phyloP scores from a whole-genome alignment of 129 eudicot genomes.

The Flaveria trinervia region DNA sequence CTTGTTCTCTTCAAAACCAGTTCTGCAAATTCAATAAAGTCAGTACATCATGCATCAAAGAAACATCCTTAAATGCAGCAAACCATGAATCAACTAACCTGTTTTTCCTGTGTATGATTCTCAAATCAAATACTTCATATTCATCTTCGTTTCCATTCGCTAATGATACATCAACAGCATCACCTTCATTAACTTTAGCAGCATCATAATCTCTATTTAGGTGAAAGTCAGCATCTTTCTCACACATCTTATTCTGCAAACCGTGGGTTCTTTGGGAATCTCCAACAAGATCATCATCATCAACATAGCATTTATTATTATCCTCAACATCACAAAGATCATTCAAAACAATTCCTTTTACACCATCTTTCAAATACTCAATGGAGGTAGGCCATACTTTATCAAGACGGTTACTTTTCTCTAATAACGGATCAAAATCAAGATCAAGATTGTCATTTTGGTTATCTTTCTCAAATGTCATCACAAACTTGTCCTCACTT shows the following conservation, averaged over 20 bases:
- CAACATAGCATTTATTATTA: slow-evolving; percentile 9
- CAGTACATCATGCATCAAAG: slow-evolving; percentile 22
- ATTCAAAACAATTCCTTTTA: slow-evolving; percentile 32
- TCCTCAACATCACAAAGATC: slow-evolving; percentile 17
- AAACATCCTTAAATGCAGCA: neutral
- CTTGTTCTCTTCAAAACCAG: slow-evolving; percentile 95
- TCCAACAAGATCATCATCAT: slow-evolving; percentile 33
- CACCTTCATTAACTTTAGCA: slow-evolving; percentile 54
- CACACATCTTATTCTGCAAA: neutral
- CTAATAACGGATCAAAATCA: slow-evolving; percentile 38
- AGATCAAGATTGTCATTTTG: slow-evolving; percentile 32
- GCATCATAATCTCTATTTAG: slow-evolving; percentile 37
- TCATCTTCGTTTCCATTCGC: slow-evolving; percentile 51
- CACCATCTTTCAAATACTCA: slow-evolving; percentile 31
- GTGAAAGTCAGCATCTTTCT: slow-evolving; percentile 27
- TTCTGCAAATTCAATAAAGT: slow-evolving; percentile 58
- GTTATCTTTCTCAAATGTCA: slow-evolving; percentile 45
- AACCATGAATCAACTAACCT: slow-evolving; percentile 46
- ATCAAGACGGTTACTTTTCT: slow-evolving; percentile 34
- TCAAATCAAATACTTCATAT: slow-evolving; percentile 69
- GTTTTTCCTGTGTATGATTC: slow-evolving; percentile 89
- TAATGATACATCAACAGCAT: slow-evolving; percentile 35
- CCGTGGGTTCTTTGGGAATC: slow-evolving; percentile 33
- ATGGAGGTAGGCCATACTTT: slow-evolving; percentile 41
- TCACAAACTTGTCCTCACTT: slow-evolving; percentile 83